These are phyloP conservation scores for Sclerotinia nivalis DNA, from an alignment of 2,329 filamentous ascomycete genomes.

Conservation along the genomic window DNA sequence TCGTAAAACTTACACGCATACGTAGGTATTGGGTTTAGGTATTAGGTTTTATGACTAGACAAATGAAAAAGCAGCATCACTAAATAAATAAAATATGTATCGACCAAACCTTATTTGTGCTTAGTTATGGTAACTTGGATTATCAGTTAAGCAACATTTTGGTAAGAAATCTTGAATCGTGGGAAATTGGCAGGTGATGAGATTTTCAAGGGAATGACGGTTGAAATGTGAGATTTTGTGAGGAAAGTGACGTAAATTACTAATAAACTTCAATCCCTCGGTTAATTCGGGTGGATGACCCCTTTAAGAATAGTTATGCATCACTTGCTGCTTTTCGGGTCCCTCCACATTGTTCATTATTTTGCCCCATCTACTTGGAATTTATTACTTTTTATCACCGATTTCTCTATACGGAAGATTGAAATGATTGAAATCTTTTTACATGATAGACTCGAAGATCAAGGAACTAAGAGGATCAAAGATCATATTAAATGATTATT, in stretches of 20 bases:
- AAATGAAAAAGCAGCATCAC: conserved; percentile 2
- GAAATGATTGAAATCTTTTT: neutral
- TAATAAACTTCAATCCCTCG: conserved; percentile 1
- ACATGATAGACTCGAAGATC: neutral
- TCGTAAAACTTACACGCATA: conserved; percentile 4
- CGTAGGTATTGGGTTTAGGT: neutral
- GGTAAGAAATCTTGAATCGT: neutral
- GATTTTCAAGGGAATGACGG: conserved; percentile 8
- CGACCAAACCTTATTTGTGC: neutral
- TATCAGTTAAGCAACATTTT: neutral
- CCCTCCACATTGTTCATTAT: neutral
- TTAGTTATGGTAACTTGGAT: neutral
- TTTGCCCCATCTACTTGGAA: neutral
- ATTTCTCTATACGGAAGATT: neutral
- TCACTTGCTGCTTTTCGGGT: neutral
- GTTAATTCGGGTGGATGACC: neutral
- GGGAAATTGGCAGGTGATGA: neutral
- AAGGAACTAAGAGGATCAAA: neutral
- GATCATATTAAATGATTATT: too few relatives aligned
- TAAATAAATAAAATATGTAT: neutral
- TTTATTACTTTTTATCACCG: neutral
- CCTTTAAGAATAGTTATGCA: neutral
- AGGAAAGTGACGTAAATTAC: conserved; percentile 8
- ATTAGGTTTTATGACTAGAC: neutral
- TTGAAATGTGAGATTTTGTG: neutral